These are phyloP conservation scores for Aspergillus sp. DNA, from an alignment of 2,329 filamentous ascomycete genomes.

Conservation along the genomic window DNA sequence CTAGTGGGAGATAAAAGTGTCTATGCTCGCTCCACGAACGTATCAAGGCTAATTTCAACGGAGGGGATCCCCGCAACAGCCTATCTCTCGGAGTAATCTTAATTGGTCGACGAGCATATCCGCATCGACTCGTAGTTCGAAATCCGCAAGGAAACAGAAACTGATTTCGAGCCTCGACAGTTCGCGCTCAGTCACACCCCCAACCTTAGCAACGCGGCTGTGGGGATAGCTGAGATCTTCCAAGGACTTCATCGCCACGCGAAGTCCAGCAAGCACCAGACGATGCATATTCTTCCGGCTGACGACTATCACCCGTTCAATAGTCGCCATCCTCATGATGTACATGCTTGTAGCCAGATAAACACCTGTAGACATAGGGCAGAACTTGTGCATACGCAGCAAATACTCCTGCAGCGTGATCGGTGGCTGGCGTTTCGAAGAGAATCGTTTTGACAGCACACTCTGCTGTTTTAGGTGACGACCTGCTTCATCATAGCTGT, in stretches of 20 bases:
- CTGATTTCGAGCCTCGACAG: slow-evolving; percentile 84
- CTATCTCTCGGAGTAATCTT: slow-evolving; percentile 35
- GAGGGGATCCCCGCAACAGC: not conserved
- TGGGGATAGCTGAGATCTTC: slow-evolving; percentile 90
- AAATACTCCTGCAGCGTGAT: slow-evolving; percentile 85
- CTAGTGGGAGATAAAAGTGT: not conserved
- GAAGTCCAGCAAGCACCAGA: slow-evolving; percentile 76
- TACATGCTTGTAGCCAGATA: slow-evolving; percentile 88
- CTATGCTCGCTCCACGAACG: not conserved
- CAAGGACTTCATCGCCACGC: slow-evolving; percentile 91
- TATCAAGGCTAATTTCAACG: not conserved
- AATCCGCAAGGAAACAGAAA: slow-evolving; percentile 83
- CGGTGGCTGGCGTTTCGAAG: slow-evolving; percentile 81
- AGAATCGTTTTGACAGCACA: slow-evolving; percentile 88
- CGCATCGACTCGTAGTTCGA: slow-evolving; percentile 70
- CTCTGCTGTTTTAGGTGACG: slow-evolving; percentile 76
- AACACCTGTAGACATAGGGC: slow-evolving; percentile 89
- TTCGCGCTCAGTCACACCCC: slow-evolving; percentile 80
- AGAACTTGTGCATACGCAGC: slow-evolving; percentile 82
- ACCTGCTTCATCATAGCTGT: slow-evolving; percentile 55
- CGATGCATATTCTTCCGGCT: slow-evolving; percentile 85
- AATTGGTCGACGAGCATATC: slow-evolving; percentile 57
- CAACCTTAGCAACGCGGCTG: slow-evolving; percentile 78
- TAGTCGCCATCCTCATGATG: slow-evolving; percentile 77
- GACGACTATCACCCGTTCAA: slow-evolving; percentile 76